Evolutionary conservation across 768 basidiomycete species (phyloP).

Genomic region (Hemileccinum impolitum): DNA sequence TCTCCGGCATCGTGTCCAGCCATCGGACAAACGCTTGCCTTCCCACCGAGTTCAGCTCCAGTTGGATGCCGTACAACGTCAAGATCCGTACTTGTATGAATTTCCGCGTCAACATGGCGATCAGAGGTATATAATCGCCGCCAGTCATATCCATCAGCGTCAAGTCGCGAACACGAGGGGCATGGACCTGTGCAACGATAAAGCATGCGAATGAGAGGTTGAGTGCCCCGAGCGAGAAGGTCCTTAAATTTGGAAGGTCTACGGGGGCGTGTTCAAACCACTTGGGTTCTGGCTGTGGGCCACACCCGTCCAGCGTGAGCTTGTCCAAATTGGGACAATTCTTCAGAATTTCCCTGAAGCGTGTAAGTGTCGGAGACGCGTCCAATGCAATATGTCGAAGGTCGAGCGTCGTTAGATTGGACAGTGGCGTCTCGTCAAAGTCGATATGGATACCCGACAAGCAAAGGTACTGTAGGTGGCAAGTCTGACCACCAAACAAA

Average conservation of each 20-base stretch:
- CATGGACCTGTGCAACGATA: conserved; percentile 47
- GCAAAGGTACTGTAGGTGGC: conserved; percentile 47
- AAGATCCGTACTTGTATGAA: conserved; percentile 55
- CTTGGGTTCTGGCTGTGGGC: conserved; percentile 40
- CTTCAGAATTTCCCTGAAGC: conserved; percentile 52
- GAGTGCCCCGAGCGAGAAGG: conserved; percentile 57
- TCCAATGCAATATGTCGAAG: conserved; percentile 58
- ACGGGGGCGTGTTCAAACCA: conserved; percentile 37
- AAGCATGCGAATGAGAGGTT: conserved; percentile 45
- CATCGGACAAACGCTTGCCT: conserved; percentile 41
- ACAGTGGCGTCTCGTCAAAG: conserved; percentile 47
- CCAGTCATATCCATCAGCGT: conserved; percentile 53
- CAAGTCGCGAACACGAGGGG: conserved; percentile 55
- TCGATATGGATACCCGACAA: conserved; percentile 61
- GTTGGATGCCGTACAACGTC: conserved; percentile 46
- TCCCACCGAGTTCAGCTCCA: conserved; percentile 26
- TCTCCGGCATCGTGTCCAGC: conserved; percentile 55
- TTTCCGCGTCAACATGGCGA: conserved; percentile 42
- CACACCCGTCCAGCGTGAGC: conserved; percentile 61
- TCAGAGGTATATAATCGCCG: conserved; percentile 49
- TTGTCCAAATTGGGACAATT: conserved; percentile 49
- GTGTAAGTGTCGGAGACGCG: conserved; percentile 44
- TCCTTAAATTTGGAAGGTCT: conserved; percentile 45
- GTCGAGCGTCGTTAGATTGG: conserved; percentile 62
- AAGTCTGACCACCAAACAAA: conserved; percentile 49